These are phyloP conservation scores for Nakaseomyces sp. DNA, from an alignment of 1,139 yeast genomes.

Conservation along the genomic window DNA sequence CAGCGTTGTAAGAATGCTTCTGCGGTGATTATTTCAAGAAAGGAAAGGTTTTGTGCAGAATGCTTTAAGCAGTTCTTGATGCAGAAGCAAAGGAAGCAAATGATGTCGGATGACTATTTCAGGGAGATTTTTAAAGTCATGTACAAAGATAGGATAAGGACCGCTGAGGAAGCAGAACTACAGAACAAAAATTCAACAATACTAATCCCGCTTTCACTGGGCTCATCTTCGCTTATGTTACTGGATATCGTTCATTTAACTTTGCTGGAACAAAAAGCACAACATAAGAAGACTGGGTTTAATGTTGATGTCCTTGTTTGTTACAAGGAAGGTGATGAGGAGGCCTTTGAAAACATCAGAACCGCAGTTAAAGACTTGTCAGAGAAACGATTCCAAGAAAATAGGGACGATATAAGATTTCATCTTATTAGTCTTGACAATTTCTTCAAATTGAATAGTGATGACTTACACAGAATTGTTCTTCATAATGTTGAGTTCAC, in stretches of 20 bases:
- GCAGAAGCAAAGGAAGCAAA: constrained; percentile 71
- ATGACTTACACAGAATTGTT: constrained; percentile 12
- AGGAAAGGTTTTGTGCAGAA: constrained; percentile 58
- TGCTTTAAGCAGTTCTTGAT: constrained; percentile 69
- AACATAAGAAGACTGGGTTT: constrained; percentile 60
- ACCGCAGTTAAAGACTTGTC: constrained; percentile 18
- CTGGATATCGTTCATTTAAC: constrained; percentile 57
- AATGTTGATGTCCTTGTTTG: constrained; percentile 44
- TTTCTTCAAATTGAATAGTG: constrained; percentile 22
- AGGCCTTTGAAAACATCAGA: constrained; percentile 11
- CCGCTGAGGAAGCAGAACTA: constrained; percentile 22
- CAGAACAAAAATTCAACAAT: constrained; percentile 33
- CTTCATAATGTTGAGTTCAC: constrained; percentile 15
- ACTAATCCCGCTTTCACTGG: constrained; percentile 56
- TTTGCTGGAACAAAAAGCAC: constrained; percentile 48
- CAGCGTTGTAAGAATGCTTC: constrained; percentile 44
- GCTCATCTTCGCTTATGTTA: constrained; percentile 56
- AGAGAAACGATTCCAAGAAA: constrained; percentile 19
- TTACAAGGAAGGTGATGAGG: constrained; percentile 8
- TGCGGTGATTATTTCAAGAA: constrained; percentile 50
- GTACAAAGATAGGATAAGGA: constrained; percentile 32
- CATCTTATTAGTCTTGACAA: constrained; percentile 37
- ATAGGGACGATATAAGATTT: constrained; percentile 27
- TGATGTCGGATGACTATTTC: constrained; percentile 65
- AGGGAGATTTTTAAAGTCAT: constrained; percentile 48